phyloP scores from a whole-genome alignment of 108 stramenopile species.

The Skeletonema grethae region DNA sequence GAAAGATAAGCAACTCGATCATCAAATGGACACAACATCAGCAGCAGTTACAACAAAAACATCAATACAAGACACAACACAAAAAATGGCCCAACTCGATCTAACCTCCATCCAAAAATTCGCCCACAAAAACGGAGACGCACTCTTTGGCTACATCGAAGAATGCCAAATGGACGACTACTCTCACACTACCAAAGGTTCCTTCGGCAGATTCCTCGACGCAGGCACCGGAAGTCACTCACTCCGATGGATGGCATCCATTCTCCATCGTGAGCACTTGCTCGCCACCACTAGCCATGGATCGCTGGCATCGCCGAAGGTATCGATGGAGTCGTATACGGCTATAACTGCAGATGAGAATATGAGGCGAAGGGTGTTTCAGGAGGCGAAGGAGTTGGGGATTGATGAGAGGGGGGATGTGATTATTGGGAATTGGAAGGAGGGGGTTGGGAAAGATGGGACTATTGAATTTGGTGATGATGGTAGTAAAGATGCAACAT shows the following conservation, averaged over 20 bases:
- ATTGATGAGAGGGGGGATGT: conserved; percentile 63
- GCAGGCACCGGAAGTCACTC: conserved; percentile 94
- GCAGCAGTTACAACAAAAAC: not conserved
- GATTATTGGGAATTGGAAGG: conserved; percentile 91
- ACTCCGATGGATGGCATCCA: conserved; percentile 90
- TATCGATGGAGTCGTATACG: conserved; percentile 61
- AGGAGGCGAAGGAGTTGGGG: conserved; percentile 63
- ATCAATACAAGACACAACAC: not conserved
- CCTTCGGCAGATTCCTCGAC: conserved; percentile 85
- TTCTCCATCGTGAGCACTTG: conserved; percentile 50
- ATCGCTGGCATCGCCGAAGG: conserved; percentile 31
- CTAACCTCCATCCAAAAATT: conserved; percentile 44
- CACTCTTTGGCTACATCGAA: conserved; percentile 84
- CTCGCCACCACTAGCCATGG: conserved; percentile 19
- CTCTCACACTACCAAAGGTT: conserved; percentile 8
- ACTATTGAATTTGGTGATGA: conserved; percentile 4
- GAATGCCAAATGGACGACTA: conserved; percentile 52
- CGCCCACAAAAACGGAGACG: conserved; percentile 69
- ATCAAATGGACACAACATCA: not conserved
- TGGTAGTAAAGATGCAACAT: not conserved
- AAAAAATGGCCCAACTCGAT: conserved; percentile 20
- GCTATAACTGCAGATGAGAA: conserved; percentile 88
- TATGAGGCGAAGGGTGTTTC: conserved; percentile 69
- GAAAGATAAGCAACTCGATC: not conserved
- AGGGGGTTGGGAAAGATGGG: conserved; percentile 23